Base-by-base conservation (phyloP, 306 rosid genomes). In the Bauhinia variegata region DNA sequence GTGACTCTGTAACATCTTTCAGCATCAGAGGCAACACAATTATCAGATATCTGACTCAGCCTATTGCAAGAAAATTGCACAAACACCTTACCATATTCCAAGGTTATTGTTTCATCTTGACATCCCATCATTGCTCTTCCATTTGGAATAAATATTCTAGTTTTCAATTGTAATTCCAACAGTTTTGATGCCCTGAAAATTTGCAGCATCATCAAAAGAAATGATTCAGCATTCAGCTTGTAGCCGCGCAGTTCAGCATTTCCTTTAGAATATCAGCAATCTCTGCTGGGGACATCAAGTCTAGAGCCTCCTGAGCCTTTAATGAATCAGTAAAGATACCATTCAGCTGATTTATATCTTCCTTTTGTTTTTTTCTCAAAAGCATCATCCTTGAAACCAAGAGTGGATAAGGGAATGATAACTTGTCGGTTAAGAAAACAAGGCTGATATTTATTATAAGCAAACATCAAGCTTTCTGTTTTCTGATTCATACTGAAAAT, bases 371-470 rank as follows among this genome's bases (percentile, higher is more conserved):
- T 91, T 71, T 73, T 62, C 88, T 80, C 81, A 42, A 91, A 91
- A 42, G 64, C 86, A 43, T 4, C 2, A 74, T 91, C 95, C 61
- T 28, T 9, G 33, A 88, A 79, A 30, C 82, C 91, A 70, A 91
- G 96, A 37, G 97, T 88, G 15, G 96, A 91, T 68, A 91, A 77
- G 41, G 89, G 96, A 64, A 74, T 60, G 67, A 91, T 91, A 79
- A 87, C 37, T 63, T 91, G 96, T 32, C 97, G 86, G 60, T 89
- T 91, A 39, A 91, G 78, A 69, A 65, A 91, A 77, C 96, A 91
- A 16, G 87, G 85, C 61, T 83, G 96, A 73, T 58, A 65, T 80
- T 87, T 89, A 75, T 85, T 89, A 52, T 75, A 75, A 19, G 78
- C 82, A 79, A 71, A 91, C 96, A 78, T 91, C 97, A 31, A 91